Evolutionary conservation across 768 basidiomycete species (phyloP).

Genomic region (Rhodocollybia butyracea): DNA sequence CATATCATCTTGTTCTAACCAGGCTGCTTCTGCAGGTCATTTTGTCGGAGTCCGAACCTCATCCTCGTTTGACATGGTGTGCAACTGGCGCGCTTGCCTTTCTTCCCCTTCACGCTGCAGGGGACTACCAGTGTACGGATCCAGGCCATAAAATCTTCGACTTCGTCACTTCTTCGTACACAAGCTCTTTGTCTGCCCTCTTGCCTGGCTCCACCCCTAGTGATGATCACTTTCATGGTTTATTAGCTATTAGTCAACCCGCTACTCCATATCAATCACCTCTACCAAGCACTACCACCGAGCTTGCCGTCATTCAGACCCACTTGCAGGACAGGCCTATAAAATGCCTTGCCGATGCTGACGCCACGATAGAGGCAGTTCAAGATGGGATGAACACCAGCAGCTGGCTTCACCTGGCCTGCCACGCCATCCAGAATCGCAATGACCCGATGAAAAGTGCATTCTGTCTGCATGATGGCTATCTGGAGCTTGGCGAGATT

Average conservation of each 20-base stretch:
- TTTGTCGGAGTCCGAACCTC: background rate
- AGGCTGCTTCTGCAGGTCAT: background rate
- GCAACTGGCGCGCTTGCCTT: constrained; percentile 2
- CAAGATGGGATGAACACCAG: background rate
- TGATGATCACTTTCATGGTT: too few species aligned
- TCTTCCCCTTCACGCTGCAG: constrained; percentile 8
- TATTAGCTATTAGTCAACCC: too few species aligned
- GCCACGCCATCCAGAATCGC: constrained; percentile 20
- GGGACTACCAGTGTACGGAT: background rate
- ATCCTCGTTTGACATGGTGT: constrained; percentile 5
- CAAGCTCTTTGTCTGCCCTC: too few species aligned
- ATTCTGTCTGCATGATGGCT: constrained; percentile 16
- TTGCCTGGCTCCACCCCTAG: too few species aligned
- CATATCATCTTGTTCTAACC: background rate
- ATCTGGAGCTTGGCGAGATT: constrained; percentile 12
- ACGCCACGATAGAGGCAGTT: background rate
- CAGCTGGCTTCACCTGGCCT: constrained; percentile 23
- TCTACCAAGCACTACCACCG: too few species aligned
- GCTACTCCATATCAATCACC: too few species aligned
- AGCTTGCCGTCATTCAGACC: too few species aligned
- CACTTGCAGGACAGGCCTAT: constrained; percentile 8
- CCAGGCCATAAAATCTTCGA: constrained; percentile 7
- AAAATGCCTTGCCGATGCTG: background rate
- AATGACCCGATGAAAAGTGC: constrained; percentile 17
- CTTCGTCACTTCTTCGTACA: constrained; percentile 23